These are phyloP conservation scores for Aureobasidium sp. DNA, from an alignment of 2,329 filamentous ascomycete species.

Conservation along the genomic window DNA sequence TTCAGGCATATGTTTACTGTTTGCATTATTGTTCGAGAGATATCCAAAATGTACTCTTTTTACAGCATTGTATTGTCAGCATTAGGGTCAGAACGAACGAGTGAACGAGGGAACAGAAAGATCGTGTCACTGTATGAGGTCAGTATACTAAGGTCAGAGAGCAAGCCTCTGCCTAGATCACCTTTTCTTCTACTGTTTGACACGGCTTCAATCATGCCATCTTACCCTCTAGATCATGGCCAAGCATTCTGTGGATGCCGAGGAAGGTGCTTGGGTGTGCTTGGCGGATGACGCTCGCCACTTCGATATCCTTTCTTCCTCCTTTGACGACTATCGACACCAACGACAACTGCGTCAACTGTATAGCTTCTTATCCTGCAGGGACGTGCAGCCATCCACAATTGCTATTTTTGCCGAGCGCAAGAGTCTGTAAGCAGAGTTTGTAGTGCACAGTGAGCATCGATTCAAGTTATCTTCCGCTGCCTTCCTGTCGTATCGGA, in stretches of 20 bases:
- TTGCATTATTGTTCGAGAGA: not conserved
- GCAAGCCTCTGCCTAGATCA: too few relatives aligned
- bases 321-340: not conserved
- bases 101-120: not conserved
- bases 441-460: not conserved
- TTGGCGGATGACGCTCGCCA: not conserved
- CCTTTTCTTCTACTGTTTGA: too few relatives aligned
- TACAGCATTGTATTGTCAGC: not conserved
- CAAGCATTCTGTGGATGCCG: not conserved
- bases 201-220: too few relatives aligned
- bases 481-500: not conserved
- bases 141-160: not conserved
- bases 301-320: not conserved
- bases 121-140: not conserved
- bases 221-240: not conserved
- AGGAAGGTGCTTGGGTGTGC: not conserved
- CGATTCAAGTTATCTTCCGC: not conserved
- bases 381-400: not conserved
- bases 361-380: not conserved
- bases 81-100: not conserved
- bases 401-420: not conserved
- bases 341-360: not conserved
- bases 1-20: not conserved
- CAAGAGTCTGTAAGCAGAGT: not conserved
- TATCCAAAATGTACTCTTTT: not conserved